Percentiles rank a stretch among this genome's conserved stretches.
Conservation (phyloP, 345 rosid species). For the Brassica juncea region DNA sequence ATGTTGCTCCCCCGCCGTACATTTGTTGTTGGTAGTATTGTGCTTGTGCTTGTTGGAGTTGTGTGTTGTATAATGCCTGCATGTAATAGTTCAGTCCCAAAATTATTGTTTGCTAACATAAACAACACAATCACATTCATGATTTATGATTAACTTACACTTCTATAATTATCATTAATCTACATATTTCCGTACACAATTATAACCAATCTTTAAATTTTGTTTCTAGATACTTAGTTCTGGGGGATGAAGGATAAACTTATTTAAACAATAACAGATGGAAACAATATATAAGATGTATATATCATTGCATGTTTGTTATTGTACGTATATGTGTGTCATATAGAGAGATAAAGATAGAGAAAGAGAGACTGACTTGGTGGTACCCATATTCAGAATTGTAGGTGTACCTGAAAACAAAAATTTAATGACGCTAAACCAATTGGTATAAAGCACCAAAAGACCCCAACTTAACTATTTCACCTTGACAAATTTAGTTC, state of each 20-base stretch:
- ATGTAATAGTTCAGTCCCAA: slow-evolving; percentile 20
- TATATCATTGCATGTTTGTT: not conserved
- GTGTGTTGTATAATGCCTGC: slow-evolving; percentile 71
- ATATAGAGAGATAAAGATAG: slow-evolving; percentile 5
- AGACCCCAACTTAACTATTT: not conserved
- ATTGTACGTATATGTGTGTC: not conserved
- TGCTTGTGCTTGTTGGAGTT: slow-evolving; percentile 61
- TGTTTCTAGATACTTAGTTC: not conserved
- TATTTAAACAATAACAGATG: not conserved
- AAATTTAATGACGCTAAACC: slow-evolving; percentile 34
- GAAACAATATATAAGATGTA: not conserved
- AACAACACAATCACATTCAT: not conserved
- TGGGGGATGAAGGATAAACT: not conserved
- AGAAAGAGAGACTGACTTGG: slow-evolving; percentile 51
- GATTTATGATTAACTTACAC: slow-evolving; percentile 6
- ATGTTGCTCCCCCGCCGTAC: slow-evolving; percentile 49
- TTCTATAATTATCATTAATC: not conserved
- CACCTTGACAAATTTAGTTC: slow-evolving; percentile 10
- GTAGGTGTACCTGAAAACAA: slow-evolving; percentile 66
- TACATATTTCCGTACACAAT: not conserved
- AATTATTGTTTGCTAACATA: not conserved
- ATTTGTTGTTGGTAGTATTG: slow-evolving; percentile 69
- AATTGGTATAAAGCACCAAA: slow-evolving; percentile 24
- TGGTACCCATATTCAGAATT: slow-evolving; percentile 76
- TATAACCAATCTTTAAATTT: not conserved